These are phyloP conservation scores for Buxus sempervirens DNA, from an alignment of 164 flowering plant species.

Conservation along the genomic window DNA sequence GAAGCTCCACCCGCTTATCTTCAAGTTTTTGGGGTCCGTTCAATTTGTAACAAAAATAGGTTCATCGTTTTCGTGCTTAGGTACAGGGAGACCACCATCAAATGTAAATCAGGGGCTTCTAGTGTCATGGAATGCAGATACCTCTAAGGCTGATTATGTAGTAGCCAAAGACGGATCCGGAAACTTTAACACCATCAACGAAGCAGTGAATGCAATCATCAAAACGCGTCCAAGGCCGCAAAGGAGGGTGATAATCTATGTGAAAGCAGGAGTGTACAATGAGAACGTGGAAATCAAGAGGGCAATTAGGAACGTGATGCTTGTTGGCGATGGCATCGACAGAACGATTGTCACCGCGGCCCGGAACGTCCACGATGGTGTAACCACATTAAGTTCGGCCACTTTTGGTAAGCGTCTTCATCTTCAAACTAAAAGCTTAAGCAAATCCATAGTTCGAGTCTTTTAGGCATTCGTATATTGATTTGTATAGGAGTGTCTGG, in stretches of 20 bases:
- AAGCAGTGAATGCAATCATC: constrained; percentile 34
- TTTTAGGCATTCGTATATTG: no score
- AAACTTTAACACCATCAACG: constrained; percentile 39
- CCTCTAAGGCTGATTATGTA: constrained; percentile 42
- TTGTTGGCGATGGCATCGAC: constrained; percentile 65
- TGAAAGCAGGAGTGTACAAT: constrained; percentile 49
- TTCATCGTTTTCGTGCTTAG: constrained; percentile 1
- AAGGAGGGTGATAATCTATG: constrained; percentile 37
- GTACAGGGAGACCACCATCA: not conserved
- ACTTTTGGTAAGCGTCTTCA: constrained; percentile 38
- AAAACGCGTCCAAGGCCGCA: constrained; percentile 15
- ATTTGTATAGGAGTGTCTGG: constrained; percentile 42
- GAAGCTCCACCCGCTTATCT: no score
- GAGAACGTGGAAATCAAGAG: constrained; percentile 46
- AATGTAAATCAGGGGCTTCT: constrained; percentile 21
- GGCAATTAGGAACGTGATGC: constrained; percentile 44
- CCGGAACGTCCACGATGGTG: constrained; percentile 39
- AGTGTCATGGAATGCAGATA: constrained; percentile 45
- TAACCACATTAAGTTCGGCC: constrained; percentile 39
- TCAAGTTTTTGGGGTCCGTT: no score
- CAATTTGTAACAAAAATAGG: not conserved
- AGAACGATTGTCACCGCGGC: constrained; percentile 43
- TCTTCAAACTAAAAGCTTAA: not conserved
- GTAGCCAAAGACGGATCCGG: constrained; percentile 67
- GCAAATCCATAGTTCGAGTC: not conserved